phyloP scores from a whole-genome alignment of 768 basidiomycete species.

The Panellus pusillus region DNA sequence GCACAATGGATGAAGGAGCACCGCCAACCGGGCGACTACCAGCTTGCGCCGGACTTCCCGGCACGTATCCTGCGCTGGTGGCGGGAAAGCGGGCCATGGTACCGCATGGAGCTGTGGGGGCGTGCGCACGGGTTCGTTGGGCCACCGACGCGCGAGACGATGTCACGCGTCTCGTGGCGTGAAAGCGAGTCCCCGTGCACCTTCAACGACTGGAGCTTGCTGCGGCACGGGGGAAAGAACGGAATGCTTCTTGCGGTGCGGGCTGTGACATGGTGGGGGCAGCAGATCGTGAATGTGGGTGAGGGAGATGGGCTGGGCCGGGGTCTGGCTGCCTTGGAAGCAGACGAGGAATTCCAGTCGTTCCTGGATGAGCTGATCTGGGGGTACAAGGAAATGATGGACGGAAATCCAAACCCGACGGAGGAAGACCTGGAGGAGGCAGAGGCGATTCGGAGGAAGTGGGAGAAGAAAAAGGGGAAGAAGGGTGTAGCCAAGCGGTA shows the following conservation, averaged over 20 bases:
- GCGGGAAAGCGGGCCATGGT: not conserved
- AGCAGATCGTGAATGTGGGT: not conserved
- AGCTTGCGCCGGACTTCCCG: no score
- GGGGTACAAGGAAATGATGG: not conserved
- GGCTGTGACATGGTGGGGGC: conserved; percentile 4
- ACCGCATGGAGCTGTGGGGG: not conserved
- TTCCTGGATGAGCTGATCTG: conserved; percentile 1
- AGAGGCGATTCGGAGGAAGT: no score
- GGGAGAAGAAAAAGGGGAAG: not conserved
- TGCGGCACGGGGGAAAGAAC: not conserved
- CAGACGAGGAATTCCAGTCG: not conserved
- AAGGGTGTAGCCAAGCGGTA: no score
- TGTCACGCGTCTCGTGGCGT: not conserved
- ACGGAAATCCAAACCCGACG: not conserved
- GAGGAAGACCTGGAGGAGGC: not conserved
- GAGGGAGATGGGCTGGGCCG: not conserved
- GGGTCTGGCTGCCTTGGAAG: not conserved
- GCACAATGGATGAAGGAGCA: no score
- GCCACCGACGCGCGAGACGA: no score
- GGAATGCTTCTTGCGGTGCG: not conserved
- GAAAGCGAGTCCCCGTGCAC: not conserved
- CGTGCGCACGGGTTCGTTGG: no score
- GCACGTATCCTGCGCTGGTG: not conserved
- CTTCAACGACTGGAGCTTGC: not conserved
- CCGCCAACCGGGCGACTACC: no score